Evolutionary conservation across 176 grass and related monocot genomes (phyloP).

Genomic region (Aegilops speltoides): DNA sequence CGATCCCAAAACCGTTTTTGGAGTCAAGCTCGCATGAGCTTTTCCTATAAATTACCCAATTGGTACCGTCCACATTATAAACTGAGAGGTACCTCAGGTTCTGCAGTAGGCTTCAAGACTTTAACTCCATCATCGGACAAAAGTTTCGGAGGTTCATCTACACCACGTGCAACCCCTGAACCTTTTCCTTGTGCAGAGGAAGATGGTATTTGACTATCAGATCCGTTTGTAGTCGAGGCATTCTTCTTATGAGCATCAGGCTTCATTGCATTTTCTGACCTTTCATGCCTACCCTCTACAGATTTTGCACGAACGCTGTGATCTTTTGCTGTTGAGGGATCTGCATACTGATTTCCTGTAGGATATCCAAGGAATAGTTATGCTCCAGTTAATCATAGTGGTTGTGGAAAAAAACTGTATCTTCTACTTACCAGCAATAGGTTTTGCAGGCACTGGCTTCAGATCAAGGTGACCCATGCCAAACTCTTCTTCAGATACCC

Average conservation of each 20-base stretch:
- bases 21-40: background rate
- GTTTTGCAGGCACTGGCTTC: conserved; percentile 67
- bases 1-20: background rate
- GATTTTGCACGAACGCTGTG: conserved; percentile 60
- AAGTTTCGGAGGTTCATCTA: conserved; percentile 67
- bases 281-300: conserved; percentile 68
- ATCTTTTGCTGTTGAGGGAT: conserved; percentile 59
- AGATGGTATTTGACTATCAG: conserved; percentile 46
- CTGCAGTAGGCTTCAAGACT: conserved; percentile 55
- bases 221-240: conserved; percentile 49
- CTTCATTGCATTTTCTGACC: conserved; percentile 62
- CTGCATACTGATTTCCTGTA: conserved; percentile 62
- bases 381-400: conserved; percentile 6
- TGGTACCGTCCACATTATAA: background rate
- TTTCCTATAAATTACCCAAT: background rate
- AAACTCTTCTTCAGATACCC: conserved; percentile 99
- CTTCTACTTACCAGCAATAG: conserved; percentile 56
- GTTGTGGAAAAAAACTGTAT: background rate
- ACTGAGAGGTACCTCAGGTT: conserved; percentile 69
- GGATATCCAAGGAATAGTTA: conserved; percentile 27
- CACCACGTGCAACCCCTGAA: conserved; percentile 49
- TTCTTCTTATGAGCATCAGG: conserved; percentile 62
- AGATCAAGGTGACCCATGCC: conserved; percentile 85
- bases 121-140: conserved; percentile 60
- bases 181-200: conserved; percentile 49